A percentile compares a stretch with the other conserved stretches of the same genome.
These are phyloP conservation scores for Penicillium oxalicum DNA, from an alignment of 2,329 filamentous ascomycete genomes.

Conservation along the genomic window DNA sequence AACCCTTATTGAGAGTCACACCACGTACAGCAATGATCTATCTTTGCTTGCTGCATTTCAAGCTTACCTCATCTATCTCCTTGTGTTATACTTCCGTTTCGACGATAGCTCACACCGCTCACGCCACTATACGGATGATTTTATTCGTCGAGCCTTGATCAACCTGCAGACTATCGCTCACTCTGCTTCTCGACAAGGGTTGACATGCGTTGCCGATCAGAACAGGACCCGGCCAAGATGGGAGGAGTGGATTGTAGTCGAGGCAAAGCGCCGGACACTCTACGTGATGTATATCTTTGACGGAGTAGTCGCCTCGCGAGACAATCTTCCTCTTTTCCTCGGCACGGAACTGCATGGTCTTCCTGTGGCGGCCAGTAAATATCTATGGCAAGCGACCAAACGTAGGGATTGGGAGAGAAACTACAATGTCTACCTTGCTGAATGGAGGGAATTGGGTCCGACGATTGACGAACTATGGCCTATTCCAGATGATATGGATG, in stretches of 20 bases:
- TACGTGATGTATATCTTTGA: constrained; percentile 52
- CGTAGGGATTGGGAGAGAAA: constrained; percentile 39
- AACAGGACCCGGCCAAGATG: constrained; percentile 39
- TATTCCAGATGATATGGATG: constrained; percentile 27
- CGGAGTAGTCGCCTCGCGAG: constrained; percentile 42
- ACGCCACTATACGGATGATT: constrained; percentile 10
- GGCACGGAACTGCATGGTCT: constrained; percentile 46
- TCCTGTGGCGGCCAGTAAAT: constrained; percentile 38
- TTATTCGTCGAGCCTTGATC: constrained; percentile 43
- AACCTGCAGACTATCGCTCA: constrained; percentile 48
- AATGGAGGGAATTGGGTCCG: constrained; percentile 39
- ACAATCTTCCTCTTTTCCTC: constrained; percentile 44
- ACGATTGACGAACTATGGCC: constrained; percentile 50
- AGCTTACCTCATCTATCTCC: constrained; percentile 46
- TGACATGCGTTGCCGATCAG: constrained; percentile 42
- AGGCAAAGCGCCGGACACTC: constrained; percentile 48
- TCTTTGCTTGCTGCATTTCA: constrained; percentile 45
- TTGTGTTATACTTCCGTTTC: constrained; percentile 44
- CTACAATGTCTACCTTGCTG: constrained; percentile 40
- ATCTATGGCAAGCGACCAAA: constrained; percentile 39
- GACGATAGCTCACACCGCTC: constrained; percentile 13
- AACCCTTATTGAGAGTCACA: constrained; percentile 26
- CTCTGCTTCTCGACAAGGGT: constrained; percentile 32
- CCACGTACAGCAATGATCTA: constrained; percentile 16
- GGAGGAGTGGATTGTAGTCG: constrained; percentile 50